A percentile compares a stretch with the other conserved stretches of the same genome.
phyloP scores from a whole-genome alignment of 176 grass and related monocot genomes.

The Oryza longistaminata region DNA sequence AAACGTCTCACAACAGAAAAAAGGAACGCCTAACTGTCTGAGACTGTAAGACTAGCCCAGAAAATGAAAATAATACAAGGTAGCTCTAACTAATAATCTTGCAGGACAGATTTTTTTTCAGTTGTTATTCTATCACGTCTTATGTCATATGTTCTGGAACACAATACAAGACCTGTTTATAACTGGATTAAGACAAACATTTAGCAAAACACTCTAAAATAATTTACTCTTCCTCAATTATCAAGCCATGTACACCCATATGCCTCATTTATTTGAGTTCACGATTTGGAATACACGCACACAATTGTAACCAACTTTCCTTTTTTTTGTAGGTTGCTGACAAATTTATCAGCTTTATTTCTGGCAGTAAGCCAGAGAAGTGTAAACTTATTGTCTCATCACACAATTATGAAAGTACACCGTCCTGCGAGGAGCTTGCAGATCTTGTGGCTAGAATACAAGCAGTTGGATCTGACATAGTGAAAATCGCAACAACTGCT shows the following conservation, averaged over 20 bases:
- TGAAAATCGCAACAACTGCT: constrained; percentile 92
- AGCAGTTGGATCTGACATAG: constrained; percentile 89
- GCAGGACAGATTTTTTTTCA: neutral
- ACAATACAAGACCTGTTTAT: neutral
- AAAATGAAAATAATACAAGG: neutral
- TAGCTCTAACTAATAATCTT: neutral
- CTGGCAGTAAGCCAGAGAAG: constrained; percentile 75
- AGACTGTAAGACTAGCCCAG: neutral
- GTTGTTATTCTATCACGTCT: neutral
- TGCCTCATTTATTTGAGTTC: neutral
- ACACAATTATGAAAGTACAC: constrained; percentile 91
- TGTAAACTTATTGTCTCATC: constrained; percentile 97
- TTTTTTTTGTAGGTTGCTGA: constrained; percentile 68
- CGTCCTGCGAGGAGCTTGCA: constrained; percentile 75
- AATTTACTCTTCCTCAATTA: neutral
- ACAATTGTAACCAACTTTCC: constrained; percentile 20
- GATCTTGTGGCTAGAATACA: constrained; percentile 90
- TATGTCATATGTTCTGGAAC: neutral
- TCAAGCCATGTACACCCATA: neutral
- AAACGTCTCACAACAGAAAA: neutral
- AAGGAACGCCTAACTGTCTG: neutral
- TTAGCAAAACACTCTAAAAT: neutral
- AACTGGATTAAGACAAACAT: neutral
- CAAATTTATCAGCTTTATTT: constrained; percentile 67
- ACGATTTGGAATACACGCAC: neutral